These are phyloP conservation scores for Stereum hirsutum DNA, from an alignment of 1,284 basidiomycete genomes.

Conservation along the genomic window DNA sequence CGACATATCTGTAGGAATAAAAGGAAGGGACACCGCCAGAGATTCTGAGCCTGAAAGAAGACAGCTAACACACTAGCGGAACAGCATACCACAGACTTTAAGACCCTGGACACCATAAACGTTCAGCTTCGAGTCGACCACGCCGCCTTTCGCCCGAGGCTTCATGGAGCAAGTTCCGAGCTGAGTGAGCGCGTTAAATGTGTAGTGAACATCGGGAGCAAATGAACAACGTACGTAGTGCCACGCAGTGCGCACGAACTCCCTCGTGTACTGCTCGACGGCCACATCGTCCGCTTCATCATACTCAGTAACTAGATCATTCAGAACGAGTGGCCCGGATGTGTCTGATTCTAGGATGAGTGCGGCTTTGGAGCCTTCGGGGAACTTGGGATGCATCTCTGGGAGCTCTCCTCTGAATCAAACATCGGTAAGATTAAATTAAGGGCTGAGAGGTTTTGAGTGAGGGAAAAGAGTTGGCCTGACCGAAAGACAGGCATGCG, in stretches of 20 bases:
- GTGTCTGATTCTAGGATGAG: slow-evolving; percentile 16
- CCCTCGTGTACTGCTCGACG: slow-evolving; percentile 32
- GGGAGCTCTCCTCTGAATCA: slow-evolving; percentile 44
- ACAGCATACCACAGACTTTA: slow-evolving; percentile 38
- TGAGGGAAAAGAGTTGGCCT: too few species aligned
- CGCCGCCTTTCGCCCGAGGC: slow-evolving; percentile 42
- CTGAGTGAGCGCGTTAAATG: slow-evolving; percentile 17
- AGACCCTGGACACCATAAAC: slow-evolving; percentile 53
- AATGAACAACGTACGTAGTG: slow-evolving; percentile 37
- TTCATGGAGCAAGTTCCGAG: slow-evolving; percentile 68
- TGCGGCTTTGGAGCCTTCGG: slow-evolving; percentile 32
- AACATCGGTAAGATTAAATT: too few species aligned
- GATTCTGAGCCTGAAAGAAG: neutral
- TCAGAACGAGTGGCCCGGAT: slow-evolving; percentile 26
- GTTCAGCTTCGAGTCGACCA: slow-evolving; percentile 51
- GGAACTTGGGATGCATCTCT: slow-evolving; percentile 39
- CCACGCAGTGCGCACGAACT: slow-evolving; percentile 30
- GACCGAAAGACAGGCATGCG: slow-evolving; percentile 43
- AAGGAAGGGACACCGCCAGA: neutral
- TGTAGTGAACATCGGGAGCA: neutral
- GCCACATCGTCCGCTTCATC: slow-evolving; percentile 43
- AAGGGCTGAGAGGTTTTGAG: too few species aligned
- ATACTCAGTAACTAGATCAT: slow-evolving; percentile 41
- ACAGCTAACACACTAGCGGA: neutral
- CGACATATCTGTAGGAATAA: slow-evolving; percentile 27